Conservation (phyloP, 116 monocot species). For the Iris pallida region DNA sequence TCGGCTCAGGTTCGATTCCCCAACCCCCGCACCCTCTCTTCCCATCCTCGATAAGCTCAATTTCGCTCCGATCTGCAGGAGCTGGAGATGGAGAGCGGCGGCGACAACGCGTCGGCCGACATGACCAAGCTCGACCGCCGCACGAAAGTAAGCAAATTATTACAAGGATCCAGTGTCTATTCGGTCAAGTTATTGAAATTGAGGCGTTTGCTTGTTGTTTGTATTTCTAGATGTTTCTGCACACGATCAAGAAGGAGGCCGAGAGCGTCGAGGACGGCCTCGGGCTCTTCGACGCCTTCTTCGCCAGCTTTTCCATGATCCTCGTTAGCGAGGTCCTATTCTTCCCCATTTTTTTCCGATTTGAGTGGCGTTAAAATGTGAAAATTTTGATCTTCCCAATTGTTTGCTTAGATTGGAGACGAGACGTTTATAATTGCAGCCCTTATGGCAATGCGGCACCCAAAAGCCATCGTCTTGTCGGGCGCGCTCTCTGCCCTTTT, state of each 20-base stretch:
- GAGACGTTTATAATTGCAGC: slow-evolving; percentile 98
- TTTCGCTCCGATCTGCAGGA: slow-evolving; percentile 13
- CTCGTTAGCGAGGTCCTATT: slow-evolving; percentile 72
- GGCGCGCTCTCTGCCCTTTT: slow-evolving; percentile 83
- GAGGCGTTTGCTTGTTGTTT: background rate
- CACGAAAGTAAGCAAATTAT: slow-evolving; percentile 32
- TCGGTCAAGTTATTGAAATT: background rate
- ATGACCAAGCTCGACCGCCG: slow-evolving; percentile 36
- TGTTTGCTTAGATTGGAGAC: slow-evolving; percentile 67
- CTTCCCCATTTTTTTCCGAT: background rate
- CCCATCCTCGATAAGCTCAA: background rate
- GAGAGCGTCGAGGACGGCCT: slow-evolving; percentile 19
- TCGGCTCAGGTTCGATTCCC: slow-evolving; percentile 15
- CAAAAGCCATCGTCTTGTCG: slow-evolving; percentile 82
- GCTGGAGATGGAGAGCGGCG: slow-evolving; percentile 15
- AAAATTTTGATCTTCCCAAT: background rate
- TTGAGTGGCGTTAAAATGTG: background rate
- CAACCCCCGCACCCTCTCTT: background rate
- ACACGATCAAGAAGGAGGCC: slow-evolving; percentile 12
- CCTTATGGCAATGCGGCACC: slow-evolving; percentile 97
- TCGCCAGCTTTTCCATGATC: slow-evolving; percentile 88
- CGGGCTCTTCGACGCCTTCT: slow-evolving; percentile 81
- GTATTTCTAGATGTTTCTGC: slow-evolving; percentile 48
- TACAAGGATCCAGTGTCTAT: background rate
- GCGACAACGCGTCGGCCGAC: slow-evolving; percentile 14